A percentile compares a stretch with the other conserved stretches of the same genome.
These are phyloP conservation scores for Auriculariales sp. DNA, from an alignment of 768 basidiomycete species.

Conservation along the genomic window DNA sequence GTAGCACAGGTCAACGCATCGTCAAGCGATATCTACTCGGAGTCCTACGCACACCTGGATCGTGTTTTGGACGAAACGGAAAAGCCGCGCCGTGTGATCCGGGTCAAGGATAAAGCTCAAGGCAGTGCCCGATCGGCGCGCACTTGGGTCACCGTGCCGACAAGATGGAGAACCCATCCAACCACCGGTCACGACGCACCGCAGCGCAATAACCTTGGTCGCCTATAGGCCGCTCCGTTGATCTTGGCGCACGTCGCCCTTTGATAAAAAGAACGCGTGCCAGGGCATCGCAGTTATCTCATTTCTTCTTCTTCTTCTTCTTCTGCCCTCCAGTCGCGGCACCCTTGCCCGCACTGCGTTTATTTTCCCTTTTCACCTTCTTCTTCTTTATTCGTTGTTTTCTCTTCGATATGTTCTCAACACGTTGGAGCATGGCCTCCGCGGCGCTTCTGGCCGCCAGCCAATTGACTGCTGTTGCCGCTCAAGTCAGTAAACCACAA, in stretches of 20 bases:
- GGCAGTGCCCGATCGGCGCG: slow-evolving; percentile 29
- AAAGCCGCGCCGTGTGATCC: slow-evolving; percentile 16
- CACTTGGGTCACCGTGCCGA: slow-evolving; percentile 27
- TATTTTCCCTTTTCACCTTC: no score
- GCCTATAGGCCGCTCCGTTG: background rate
- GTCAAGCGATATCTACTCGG: slow-evolving; percentile 4
- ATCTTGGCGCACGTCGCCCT: slow-evolving; percentile 10
- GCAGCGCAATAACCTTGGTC: slow-evolving; percentile 5
- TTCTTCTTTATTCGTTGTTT: no score
- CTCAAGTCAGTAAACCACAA: no score
- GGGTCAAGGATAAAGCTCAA: slow-evolving; percentile 26
- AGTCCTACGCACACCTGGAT: slow-evolving; percentile 11
- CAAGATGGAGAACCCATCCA: slow-evolving; percentile 24
- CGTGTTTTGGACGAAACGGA: slow-evolving; percentile 8
- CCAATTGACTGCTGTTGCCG: no score
- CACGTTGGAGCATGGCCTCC: no score
- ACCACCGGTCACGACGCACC: slow-evolving; percentile 9
- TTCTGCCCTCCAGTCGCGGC: no score
- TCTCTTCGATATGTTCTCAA: no score
- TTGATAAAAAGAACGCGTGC: slow-evolving; percentile 8
- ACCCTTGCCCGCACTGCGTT: no score
- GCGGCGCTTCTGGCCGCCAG: no score
- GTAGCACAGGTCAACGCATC: slow-evolving; percentile 5
- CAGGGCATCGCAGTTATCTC: slow-evolving; percentile 12
- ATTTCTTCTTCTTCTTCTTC: slow-evolving; percentile 12